phyloP scores from a whole-genome alignment of 441 rosid species.

The Euphorbia celastroides region DNA sequence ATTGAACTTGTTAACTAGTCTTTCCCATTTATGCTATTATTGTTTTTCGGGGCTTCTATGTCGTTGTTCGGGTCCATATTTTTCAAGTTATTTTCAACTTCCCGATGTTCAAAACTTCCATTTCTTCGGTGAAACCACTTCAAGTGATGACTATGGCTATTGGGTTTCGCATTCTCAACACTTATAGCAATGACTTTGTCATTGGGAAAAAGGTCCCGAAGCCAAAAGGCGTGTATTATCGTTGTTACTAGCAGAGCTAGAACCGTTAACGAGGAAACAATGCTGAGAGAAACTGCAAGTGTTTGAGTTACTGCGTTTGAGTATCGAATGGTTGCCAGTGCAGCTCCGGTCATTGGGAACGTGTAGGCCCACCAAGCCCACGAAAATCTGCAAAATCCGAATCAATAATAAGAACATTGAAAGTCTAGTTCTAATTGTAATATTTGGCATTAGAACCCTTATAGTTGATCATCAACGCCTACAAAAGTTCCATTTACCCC shows the following conservation, averaged over 20 bases:
- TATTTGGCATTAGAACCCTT: no score
- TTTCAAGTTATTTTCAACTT: slow-evolving; percentile 45
- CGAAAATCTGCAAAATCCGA: slow-evolving; percentile 49
- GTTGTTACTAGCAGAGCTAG: slow-evolving; percentile 53
- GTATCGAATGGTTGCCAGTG: slow-evolving; percentile 69
- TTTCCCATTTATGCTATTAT: not conserved
- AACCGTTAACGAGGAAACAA: slow-evolving; percentile 48
- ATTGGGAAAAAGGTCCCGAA: slow-evolving; percentile 71
- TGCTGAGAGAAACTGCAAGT: slow-evolving; percentile 38
- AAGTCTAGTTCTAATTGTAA: no score
- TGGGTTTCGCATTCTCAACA: slow-evolving; percentile 41
- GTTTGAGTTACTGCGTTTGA: slow-evolving; percentile 48
- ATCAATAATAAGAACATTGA: not conserved
- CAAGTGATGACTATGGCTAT: slow-evolving; percentile 23
- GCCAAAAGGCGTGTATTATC: slow-evolving; percentile 59
- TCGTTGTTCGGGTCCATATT: slow-evolving; percentile 30
- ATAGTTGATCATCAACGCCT: no score
- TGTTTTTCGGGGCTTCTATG: slow-evolving; percentile 35
- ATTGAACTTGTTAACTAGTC: not conserved
- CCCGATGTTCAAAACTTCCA: slow-evolving; percentile 35
- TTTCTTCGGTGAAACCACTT: slow-evolving; percentile 45
- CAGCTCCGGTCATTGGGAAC: slow-evolving; percentile 85
- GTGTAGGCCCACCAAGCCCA: slow-evolving; percentile 97
- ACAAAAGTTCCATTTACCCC: no score
- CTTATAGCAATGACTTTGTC: slow-evolving; percentile 87